Evolutionary conservation across 768 basidiomycete species (phyloP).

Genomic region (Coprinellus aureogranulatus): DNA sequence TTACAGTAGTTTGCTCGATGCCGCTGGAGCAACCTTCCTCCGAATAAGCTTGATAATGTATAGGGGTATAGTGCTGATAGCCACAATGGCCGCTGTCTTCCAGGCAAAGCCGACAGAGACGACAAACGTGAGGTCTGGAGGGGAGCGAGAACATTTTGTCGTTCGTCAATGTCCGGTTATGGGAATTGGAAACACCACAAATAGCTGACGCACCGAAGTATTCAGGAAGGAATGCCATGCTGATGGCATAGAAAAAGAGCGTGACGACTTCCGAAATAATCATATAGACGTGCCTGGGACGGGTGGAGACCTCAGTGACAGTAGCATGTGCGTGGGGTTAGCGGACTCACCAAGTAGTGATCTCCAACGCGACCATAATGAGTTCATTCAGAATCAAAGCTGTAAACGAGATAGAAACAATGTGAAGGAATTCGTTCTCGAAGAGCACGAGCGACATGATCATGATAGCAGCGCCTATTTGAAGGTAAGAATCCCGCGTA

Average conservation of each 20-base stretch:
- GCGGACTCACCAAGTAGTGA: constrained; percentile 82
- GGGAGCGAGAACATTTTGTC: background rate
- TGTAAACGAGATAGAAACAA: constrained; percentile 97
- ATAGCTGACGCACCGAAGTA: constrained; percentile 78
- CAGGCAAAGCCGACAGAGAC: constrained; percentile 83
- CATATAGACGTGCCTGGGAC: constrained; percentile 88
- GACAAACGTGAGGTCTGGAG: constrained; percentile 86
- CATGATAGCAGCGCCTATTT: constrained; percentile 93
- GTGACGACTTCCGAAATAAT: constrained; percentile 88
- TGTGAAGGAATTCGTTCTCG: constrained; percentile 96
- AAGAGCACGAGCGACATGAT: constrained; percentile 94
- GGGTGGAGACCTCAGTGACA: background rate
- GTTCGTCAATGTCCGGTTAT: background rate
- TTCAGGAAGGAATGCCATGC: constrained; percentile 91
- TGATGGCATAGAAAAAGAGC: constrained; percentile 81
- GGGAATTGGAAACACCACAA: background rate
- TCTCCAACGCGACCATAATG: constrained; percentile 98
- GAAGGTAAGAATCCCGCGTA: background rate
- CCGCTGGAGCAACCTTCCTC: constrained; percentile 85
- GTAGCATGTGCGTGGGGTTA: background rate
- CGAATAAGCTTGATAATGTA: constrained; percentile 88
- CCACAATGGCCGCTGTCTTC: constrained; percentile 95
- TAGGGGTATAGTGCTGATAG: constrained; percentile 87
- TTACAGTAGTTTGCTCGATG: constrained; percentile 86
- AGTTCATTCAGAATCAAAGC: constrained; percentile 94